phyloP scores from a whole-genome alignment of 139 green algal genomes.

The Micractinium sp. region DNA sequence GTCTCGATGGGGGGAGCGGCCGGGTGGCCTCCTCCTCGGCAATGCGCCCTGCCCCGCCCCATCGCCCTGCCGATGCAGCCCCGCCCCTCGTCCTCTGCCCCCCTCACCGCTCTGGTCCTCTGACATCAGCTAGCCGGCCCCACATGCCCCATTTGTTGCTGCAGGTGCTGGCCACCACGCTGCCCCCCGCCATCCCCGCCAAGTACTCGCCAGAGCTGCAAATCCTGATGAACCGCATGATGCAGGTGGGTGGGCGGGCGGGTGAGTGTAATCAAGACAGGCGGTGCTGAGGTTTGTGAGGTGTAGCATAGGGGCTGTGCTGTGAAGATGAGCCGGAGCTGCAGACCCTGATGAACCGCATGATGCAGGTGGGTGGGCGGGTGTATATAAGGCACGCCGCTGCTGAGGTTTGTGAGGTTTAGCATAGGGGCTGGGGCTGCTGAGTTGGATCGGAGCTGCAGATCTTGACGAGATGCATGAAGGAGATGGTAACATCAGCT shows the following conservation, averaged over 20 bases:
- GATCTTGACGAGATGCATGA: not conserved
- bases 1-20: too few relatives aligned
- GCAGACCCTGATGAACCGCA: not conserved
- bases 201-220: constrained; percentile 19
- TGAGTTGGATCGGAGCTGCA: not conserved
- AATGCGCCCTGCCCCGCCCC: too few relatives aligned
- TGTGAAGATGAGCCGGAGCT: too few relatives aligned
- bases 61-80: too few relatives aligned
- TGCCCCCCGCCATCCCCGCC: not conserved
- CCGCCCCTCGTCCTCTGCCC: too few relatives aligned
- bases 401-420: not conserved
- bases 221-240: constrained; percentile 7
- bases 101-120: not conserved
- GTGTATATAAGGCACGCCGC: too few relatives aligned
- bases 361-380: not conserved
- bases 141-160: not conserved
- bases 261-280: too few relatives aligned
- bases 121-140: too few relatives aligned
- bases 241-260: not conserved
- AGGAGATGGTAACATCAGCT: too few relatives aligned
- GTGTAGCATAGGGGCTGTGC: not conserved
- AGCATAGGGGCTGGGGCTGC: not conserved
- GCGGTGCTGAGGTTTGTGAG: not conserved
- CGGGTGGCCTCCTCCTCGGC: not conserved
- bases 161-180: constrained; percentile 13